Evolutionary conservation across 1,139 yeast genomes (phyloP).

Genomic region (Pichia terricola): DNA sequence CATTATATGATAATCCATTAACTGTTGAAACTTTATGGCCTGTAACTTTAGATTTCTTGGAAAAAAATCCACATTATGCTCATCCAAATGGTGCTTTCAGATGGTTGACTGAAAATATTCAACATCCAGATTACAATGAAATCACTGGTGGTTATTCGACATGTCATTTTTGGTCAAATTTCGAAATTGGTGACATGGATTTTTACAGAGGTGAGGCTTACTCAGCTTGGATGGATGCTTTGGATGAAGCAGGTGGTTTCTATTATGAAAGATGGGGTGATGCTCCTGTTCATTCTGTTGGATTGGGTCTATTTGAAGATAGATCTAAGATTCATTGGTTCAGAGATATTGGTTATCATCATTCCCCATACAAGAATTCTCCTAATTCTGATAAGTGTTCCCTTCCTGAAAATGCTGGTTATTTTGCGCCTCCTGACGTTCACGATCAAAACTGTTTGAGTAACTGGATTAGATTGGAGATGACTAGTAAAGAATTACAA

Average conservation of each 20-base stretch:
- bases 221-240: slow-evolving; percentile 50
- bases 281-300: slow-evolving; percentile 86
- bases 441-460: slow-evolving; percentile 63
- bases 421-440: slow-evolving; percentile 38
- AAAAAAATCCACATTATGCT: slow-evolving; percentile 39
- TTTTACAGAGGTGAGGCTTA: slow-evolving; percentile 61
- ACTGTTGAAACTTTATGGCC: slow-evolving; percentile 44
- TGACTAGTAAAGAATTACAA: slow-evolving; percentile 33
- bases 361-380: slow-evolving; percentile 51
- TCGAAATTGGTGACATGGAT: slow-evolving; percentile 79
- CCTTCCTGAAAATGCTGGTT: slow-evolving; percentile 37
- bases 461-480: slow-evolving; percentile 58
- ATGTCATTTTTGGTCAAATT: slow-evolving; percentile 91
- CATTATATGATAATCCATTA: slow-evolving; percentile 38
- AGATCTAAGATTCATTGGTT: slow-evolving; percentile 73
- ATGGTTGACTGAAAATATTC: slow-evolving; percentile 42
- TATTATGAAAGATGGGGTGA: slow-evolving; percentile 92
- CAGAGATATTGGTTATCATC: slow-evolving; percentile 82
- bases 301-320: slow-evolving; percentile 63
- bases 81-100: slow-evolving; percentile 41
- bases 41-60: slow-evolving; percentile 37
- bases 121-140: slow-evolving; percentile 35
- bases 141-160: slow-evolving; percentile 43
- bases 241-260: slow-evolving; percentile 73
- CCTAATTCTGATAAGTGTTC: slow-evolving; percentile 31